These are phyloP conservation scores for Colletotrichum sp. DNA, from an alignment of 2,329 filamentous ascomycete genomes.

Conservation along the genomic window DNA sequence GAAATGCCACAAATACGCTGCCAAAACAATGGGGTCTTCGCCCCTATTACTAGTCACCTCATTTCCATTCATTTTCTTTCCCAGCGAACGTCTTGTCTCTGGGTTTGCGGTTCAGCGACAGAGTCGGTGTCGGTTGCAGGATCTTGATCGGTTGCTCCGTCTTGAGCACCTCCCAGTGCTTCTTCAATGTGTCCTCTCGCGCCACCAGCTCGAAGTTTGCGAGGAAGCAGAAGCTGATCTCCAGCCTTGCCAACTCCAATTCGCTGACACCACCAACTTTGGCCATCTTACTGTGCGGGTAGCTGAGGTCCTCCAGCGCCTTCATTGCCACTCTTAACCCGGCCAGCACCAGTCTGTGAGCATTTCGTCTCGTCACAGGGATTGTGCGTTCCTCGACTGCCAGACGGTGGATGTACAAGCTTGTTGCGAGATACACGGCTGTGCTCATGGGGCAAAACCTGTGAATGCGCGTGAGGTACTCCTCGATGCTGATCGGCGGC, in stretches of 20 bases:
- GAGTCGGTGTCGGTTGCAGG: conserved; percentile 24
- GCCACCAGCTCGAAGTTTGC: conserved; percentile 82
- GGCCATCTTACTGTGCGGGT: conserved; percentile 82
- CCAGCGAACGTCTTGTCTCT: neutral
- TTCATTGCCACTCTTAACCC: conserved; percentile 91
- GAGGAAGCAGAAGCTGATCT: conserved; percentile 88
- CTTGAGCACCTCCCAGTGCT: conserved; percentile 38
- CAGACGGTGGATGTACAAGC: conserved; percentile 84
- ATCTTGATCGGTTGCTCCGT: conserved; percentile 25
- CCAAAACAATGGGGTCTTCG: neutral
- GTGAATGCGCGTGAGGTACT: conserved; percentile 88
- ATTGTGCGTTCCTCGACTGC: conserved; percentile 80
- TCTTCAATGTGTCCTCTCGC: conserved; percentile 32
- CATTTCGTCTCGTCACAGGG: conserved; percentile 81
- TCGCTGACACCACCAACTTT: conserved; percentile 89
- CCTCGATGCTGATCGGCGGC: conserved; percentile 80
- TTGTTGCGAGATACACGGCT: conserved; percentile 89
- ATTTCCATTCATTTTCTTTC: neutral
- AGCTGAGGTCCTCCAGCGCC: conserved; percentile 89
- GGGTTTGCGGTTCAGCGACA: conserved; percentile 28
- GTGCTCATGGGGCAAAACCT: conserved; percentile 93
- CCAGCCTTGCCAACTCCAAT: conserved; percentile 79
- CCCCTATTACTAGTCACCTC: neutral
- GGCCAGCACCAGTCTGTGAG: conserved; percentile 85
- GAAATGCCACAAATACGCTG: neutral